Evolutionary conservation across 768 basidiomycete species (phyloP).

Genomic region (Macrolepiota dolichaula): DNA sequence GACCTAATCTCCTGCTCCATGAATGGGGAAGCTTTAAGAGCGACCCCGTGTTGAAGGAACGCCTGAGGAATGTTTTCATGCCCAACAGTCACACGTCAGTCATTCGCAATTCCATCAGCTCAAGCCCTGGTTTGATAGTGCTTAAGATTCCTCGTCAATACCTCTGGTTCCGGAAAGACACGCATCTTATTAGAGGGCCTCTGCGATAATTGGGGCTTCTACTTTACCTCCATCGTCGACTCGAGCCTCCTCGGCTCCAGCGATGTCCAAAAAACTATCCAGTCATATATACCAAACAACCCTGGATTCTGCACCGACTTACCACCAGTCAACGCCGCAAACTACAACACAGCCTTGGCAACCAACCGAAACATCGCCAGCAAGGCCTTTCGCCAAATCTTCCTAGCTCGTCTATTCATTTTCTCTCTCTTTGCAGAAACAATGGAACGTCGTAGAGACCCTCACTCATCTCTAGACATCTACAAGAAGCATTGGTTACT

Average conservation of each 20-base stretch:
- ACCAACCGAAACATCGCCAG: slow-evolving; percentile 35
- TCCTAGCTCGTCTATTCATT: slow-evolving; percentile 38
- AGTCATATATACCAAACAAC: slow-evolving; percentile 32
- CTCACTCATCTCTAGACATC: neutral
- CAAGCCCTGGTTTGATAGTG: neutral
- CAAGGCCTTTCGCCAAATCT: slow-evolving; percentile 32
- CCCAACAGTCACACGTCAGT: slow-evolving; percentile 40
- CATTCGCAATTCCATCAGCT: neutral
- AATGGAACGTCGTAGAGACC: slow-evolving; percentile 19
- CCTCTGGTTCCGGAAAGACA: slow-evolving; percentile 46
- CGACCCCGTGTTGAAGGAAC: slow-evolving; percentile 25
- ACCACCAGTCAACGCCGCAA: slow-evolving; percentile 26
- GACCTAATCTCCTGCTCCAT: slow-evolving; percentile 39
- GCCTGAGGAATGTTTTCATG: slow-evolving; percentile 40
- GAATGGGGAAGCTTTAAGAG: slow-evolving; percentile 35
- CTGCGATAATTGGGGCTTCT: slow-evolving; percentile 44
- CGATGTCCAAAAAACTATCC: slow-evolving; percentile 39
- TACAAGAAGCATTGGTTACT: slow-evolving; percentile 37
- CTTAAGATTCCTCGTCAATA: slow-evolving; percentile 41
- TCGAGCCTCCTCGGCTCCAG: slow-evolving; percentile 40
- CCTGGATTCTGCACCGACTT: slow-evolving; percentile 27
- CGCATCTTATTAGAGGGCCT: slow-evolving; percentile 41
- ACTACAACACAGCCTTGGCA: slow-evolving; percentile 28
- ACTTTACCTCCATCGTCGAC: slow-evolving; percentile 43
- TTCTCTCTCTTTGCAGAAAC: slow-evolving; percentile 34